Evolutionary conservation across 306 rosid genomes (phyloP).

Genomic region (Fragaria iinumae): DNA sequence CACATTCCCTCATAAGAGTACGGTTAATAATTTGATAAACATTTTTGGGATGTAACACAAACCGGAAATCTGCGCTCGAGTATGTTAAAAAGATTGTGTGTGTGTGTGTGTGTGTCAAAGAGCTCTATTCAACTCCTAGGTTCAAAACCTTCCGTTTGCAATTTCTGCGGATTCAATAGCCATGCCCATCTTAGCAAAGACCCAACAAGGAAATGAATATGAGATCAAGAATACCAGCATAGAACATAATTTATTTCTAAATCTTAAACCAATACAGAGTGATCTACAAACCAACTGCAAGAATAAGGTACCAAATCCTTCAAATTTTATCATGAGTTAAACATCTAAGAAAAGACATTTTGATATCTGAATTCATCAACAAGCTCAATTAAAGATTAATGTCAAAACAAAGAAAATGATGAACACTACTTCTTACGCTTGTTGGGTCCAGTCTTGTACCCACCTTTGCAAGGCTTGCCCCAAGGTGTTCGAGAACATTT

Average conservation of each 20-base stretch:
- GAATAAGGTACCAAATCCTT: neutral
- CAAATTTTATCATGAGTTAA: neutral
- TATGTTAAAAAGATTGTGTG: too few relatives aligned
- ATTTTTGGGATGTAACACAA: too few relatives aligned
- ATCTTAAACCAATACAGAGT: neutral
- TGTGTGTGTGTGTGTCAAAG: too few relatives aligned
- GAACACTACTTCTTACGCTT: slow-evolving; percentile 52
- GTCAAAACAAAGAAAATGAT: slow-evolving; percentile 12
- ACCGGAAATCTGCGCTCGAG: too few relatives aligned
- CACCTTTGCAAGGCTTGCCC: slow-evolving; percentile 82
- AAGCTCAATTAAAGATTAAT: slow-evolving; percentile 3
- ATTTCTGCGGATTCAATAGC: neutral
- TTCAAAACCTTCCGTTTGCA: too few relatives aligned
- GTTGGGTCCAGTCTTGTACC: slow-evolving; percentile 74
- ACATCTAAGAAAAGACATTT: neutral
- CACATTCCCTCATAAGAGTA: too few relatives aligned
- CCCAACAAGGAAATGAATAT: neutral
- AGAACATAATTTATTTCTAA: neutral
- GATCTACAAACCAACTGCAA: neutral
- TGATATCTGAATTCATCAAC: slow-evolving; percentile 6
- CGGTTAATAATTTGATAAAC: too few relatives aligned
- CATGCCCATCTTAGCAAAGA: neutral
- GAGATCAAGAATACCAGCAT: neutral
- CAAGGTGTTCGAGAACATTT: slow-evolving; percentile 63
- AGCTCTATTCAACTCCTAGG: too few relatives aligned